Evolutionary conservation across 2,329 filamentous ascomycete species (phyloP).

Genomic region (Corinectria fuckeliana): DNA sequence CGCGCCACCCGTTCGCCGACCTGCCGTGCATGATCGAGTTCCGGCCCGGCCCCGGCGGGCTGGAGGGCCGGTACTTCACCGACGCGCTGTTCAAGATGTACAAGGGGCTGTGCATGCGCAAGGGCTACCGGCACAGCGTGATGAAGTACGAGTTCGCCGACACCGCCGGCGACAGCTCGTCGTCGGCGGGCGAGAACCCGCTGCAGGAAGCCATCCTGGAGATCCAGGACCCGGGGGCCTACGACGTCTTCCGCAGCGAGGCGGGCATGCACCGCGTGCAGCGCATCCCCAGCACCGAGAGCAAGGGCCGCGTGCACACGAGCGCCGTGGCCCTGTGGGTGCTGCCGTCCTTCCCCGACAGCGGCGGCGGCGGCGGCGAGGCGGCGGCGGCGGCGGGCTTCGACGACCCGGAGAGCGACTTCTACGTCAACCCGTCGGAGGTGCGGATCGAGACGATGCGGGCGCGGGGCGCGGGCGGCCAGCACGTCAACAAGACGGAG

Average conservation of each 20-base stretch:
- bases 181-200: slow-evolving; percentile 67
- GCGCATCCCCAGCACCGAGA: slow-evolving; percentile 89
- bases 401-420: slow-evolving; percentile 87
- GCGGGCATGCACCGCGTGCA: slow-evolving; percentile 96
- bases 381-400: slow-evolving; percentile 68
- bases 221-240: slow-evolving; percentile 77
- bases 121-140: slow-evolving; percentile 69
- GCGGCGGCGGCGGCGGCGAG: slow-evolving; percentile 51
- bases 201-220: slow-evolving; percentile 90
- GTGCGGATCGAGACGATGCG: slow-evolving; percentile 89
- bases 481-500: slow-evolving; percentile 99
- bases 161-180: slow-evolving; percentile 60
- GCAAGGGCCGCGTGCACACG: slow-evolving; percentile 89
- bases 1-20: slow-evolving; percentile 86
- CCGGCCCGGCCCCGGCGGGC: slow-evolving; percentile 87
- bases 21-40: slow-evolving; percentile 93
- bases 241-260: slow-evolving; percentile 82
- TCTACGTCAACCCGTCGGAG: slow-evolving; percentile 85
- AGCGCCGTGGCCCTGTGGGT: slow-evolving; percentile 93
- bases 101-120: slow-evolving; percentile 73
- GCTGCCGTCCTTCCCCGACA: slow-evolving; percentile 78
- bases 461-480: slow-evolving; percentile 88
- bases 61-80: slow-evolving; percentile 90
- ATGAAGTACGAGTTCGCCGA: slow-evolving; percentile 84
- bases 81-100: slow-evolving; percentile 93